phyloP scores from a whole-genome alignment of 208 protist genomes.

The Leishmania mexicana region DNA sequence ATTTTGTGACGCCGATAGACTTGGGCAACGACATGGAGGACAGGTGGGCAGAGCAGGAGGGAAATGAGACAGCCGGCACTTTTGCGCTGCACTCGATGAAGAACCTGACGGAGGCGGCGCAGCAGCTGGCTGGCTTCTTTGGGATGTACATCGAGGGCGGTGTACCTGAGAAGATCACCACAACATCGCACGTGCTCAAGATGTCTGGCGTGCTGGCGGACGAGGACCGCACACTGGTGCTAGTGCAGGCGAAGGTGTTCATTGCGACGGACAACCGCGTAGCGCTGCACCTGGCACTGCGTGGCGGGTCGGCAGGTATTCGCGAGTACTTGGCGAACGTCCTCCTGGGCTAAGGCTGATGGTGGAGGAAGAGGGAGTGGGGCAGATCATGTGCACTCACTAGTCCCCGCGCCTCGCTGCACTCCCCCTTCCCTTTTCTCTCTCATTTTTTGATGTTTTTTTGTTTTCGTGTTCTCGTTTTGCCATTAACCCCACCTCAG shows the following conservation, averaged over 20 bases:
- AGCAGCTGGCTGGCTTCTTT: constrained; percentile 86
- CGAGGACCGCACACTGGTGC: constrained; percentile 55
- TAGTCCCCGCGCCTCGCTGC: not conserved
- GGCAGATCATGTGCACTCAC: not conserved
- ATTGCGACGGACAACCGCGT: constrained; percentile 72
- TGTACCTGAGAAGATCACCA: constrained; percentile 72
- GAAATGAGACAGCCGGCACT: constrained; percentile 79
- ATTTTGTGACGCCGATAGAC: constrained; percentile 76
- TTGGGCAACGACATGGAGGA: constrained; percentile 37
- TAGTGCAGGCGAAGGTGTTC: constrained; percentile 82
- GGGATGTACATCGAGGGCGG: constrained; percentile 81
- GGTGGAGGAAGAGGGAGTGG: not conserved
- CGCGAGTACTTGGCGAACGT: constrained; percentile 78
- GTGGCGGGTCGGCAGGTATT: constrained; percentile 62
- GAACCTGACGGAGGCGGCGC: constrained; percentile 82
- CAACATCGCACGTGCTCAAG: constrained; percentile 72
- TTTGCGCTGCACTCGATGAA: constrained; percentile 84
- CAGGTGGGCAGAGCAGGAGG: constrained; percentile 56
- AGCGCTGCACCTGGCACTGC: constrained; percentile 78
- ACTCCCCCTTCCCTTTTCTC: not conserved
- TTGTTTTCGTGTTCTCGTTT: too few relatives aligned
- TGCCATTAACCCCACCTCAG: too few relatives aligned
- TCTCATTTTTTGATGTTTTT: not conserved
- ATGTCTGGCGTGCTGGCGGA: constrained; percentile 81
- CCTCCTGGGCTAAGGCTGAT: constrained; percentile 51